A percentile compares a stretch with the other conserved stretches of the same genome.
These are phyloP conservation scores for Elongisporangium undulatum DNA, from an alignment of 352 stramenopile species.

Conservation along the genomic window DNA sequence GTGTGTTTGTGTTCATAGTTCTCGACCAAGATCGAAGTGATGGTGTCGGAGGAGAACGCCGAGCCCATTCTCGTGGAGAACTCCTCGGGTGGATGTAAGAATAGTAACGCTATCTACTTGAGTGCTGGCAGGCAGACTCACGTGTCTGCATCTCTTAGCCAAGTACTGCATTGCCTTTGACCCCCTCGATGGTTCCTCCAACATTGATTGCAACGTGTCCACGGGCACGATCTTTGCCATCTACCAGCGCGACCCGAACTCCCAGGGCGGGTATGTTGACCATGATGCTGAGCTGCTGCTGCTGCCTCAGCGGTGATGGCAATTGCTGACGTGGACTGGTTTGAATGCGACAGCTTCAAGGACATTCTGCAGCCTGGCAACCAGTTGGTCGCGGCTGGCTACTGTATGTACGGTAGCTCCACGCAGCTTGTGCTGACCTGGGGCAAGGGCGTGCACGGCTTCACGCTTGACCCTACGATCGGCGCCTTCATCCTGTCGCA, in stretches of 20 bases:
- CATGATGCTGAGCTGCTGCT: not conserved
- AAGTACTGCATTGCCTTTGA: constrained; percentile 99
- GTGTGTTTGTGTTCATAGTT: constrained; percentile 38
- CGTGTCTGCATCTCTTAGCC: constrained; percentile 25
- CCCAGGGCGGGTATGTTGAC: constrained; percentile 34
- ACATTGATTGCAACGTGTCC: constrained; percentile 99
- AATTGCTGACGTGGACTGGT: not conserved
- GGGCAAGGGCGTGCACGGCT: constrained; percentile 93
- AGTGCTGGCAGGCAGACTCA: not conserved
- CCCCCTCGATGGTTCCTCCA: constrained; percentile 97
- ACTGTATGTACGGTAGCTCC: constrained; percentile 98
- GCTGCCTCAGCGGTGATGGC: not conserved
- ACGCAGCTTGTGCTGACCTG: constrained; percentile 98
- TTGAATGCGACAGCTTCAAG: constrained; percentile 43
- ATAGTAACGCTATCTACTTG: not conserved
- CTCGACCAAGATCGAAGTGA: constrained; percentile 95
- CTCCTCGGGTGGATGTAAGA: constrained; percentile 30
- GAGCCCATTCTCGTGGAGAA: constrained; percentile 94
- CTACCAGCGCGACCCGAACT: constrained; percentile 84
- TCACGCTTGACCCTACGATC: constrained; percentile 98
- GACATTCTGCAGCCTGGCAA: constrained; percentile 93
- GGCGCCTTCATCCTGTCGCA: constrained; percentile 98
- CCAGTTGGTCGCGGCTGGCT: constrained; percentile 95
- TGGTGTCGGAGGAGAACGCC: constrained; percentile 98
- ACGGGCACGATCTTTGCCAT: constrained; percentile 99